Evolutionary conservation across 73 alveolate genomes (phyloP).

Genomic region (Paramecium pentaurelia): DNA sequence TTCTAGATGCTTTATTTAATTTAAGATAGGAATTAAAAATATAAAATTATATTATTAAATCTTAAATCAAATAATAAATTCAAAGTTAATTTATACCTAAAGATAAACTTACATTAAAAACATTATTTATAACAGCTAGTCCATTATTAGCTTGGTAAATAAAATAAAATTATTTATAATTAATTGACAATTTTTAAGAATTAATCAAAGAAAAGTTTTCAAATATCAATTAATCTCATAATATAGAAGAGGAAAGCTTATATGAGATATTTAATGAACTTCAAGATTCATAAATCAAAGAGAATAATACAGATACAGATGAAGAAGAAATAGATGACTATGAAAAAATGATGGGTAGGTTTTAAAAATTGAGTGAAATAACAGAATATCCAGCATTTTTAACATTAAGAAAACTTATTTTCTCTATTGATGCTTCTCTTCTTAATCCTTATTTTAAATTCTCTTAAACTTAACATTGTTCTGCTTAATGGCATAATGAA

Average conservation of each 20-base stretch:
- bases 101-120: constrained; percentile 53
- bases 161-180: constrained; percentile 69
- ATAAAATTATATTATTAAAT: background rate
- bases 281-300: background rate
- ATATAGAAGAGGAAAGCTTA: constrained; percentile 1
- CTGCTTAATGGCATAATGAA: constrained; percentile 83
- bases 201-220: constrained; percentile 57
- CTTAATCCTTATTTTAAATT: constrained; percentile 77
- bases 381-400: constrained; percentile 81
- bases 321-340: constrained; percentile 67
- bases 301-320: constrained; percentile 57
- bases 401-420: constrained; percentile 75
- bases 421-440: constrained; percentile 83
- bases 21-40: background rate
- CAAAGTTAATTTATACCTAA: constrained; percentile 34
- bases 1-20: constrained; percentile 71
- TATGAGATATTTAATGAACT: background rate
- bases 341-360: constrained; percentile 59
- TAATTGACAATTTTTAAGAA: constrained; percentile 56
- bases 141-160: constrained; percentile 88
- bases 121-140: constrained; percentile 79
- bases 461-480: constrained; percentile 55
- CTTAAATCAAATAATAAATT: background rate
- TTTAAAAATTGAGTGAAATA: constrained; percentile 60
- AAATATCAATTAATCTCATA: background rate